Evolutionary conservation across 192 early-diverging fungal genomes (phyloP).

Genomic region (Podila epigama): DNA sequence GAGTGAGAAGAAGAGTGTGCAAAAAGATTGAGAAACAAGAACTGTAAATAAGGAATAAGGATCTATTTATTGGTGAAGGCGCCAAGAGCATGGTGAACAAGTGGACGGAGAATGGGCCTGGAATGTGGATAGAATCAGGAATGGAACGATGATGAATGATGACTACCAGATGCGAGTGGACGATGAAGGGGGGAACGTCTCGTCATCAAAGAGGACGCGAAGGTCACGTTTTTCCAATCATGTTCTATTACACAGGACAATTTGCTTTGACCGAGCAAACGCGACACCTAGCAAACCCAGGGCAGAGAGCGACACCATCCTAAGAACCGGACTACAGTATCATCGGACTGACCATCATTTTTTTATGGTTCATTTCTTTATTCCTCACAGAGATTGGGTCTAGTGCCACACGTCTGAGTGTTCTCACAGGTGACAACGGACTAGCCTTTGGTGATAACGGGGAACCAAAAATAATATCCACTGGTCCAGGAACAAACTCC

Average conservation of each 20-base stretch:
- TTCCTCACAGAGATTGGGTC: constrained; percentile 7
- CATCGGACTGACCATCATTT: background rate
- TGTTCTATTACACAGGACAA: background rate
- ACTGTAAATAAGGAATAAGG: no score
- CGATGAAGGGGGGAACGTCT: no score
- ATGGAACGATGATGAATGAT: no score
- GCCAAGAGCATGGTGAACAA: no score
- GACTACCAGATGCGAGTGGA: no score
- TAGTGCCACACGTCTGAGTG: constrained; percentile 6
- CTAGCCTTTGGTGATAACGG: background rate
- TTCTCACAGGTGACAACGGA: constrained; percentile 5
- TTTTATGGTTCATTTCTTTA: background rate
- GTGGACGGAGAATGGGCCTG: no score
- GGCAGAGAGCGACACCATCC: background rate
- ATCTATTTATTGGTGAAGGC: no score
- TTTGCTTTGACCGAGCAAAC: background rate
- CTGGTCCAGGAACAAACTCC: constrained; percentile 12
- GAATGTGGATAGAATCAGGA: no score
- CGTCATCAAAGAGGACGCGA: no score
- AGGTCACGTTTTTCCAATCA: background rate
- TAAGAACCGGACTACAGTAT: background rate
- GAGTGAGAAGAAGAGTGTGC: no score
- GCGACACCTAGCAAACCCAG: background rate
- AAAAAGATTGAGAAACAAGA: no score
- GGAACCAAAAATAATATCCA: constrained; percentile 11